Base-by-base conservation (phyloP, 441 rosid genomes). In the Jatropha podagrica region DNA sequence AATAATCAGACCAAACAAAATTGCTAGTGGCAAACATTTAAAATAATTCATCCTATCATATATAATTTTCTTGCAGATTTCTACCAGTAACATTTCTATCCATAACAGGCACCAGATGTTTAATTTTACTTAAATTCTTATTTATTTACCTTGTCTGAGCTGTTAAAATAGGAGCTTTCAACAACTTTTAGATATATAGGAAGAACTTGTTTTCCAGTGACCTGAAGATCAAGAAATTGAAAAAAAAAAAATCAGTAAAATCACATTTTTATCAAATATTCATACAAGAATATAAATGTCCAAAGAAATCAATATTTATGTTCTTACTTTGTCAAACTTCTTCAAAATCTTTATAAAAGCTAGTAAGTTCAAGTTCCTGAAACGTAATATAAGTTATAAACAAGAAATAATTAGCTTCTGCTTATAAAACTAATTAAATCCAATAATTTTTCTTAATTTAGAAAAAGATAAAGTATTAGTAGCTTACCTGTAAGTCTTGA, bases 331-430 rank as follows among this genome's bases (percentile, higher is more conserved):
- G 78, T 94, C 97, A 68, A 93, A 94, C 80, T 96, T 96, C 88
- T 90, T 94, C 87, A 96, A 82, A 79, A 96, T 96, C 87, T 96
- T 96, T 54, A 94, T 85, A 73, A 96, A 96, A 85, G 99, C 98
- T 79, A 96, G 92, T 92, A 92, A 80, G 89, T 96, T 96, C 87
- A 96, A 85, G 87, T 91, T 88, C 92, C 99, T 91, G 90, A 59
- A 75, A 79, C 51, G 61, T 40, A 17, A 80, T 17, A 71, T 26
- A 46, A 74, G 66, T 56, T 13, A 51, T 17, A 13, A 49, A 76
- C 42, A 59, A 66, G 59, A 74, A 56, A 4, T 42, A 42, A 42
- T 42, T 42, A 77, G 65, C 51, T 8, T 61, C 18, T 46, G 1
- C 5, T 3, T 23, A 23, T 23, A 1, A 13, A 15, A 44, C 58